phyloP scores from a whole-genome alignment of 2,329 filamentous ascomycete genomes.

The Diaporthe citriasiana region DNA sequence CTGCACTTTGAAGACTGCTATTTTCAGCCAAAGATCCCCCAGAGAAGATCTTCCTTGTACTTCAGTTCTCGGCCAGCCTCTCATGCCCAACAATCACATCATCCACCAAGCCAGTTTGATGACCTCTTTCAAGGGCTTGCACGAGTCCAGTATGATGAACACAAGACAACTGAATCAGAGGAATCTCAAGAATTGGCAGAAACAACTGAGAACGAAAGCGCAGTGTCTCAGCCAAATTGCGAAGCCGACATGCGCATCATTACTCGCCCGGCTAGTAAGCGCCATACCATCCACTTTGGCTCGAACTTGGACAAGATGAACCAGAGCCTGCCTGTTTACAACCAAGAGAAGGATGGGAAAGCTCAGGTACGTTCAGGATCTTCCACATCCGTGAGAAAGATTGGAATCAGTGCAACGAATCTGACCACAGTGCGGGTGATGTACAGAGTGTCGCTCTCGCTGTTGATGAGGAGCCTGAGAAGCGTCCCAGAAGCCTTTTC shows the following conservation, averaged over 20 bases:
- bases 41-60: slow-evolving; percentile 37
- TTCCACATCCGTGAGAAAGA: neutral
- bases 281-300: slow-evolving; percentile 22
- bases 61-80: slow-evolving; percentile 16
- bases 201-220: neutral
- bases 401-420: no score
- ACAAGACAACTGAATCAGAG: neutral
- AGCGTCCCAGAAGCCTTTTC: slow-evolving; percentile 26
- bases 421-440: neutral
- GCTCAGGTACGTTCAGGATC: slow-evolving; percentile 8
- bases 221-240: neutral
- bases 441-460: slow-evolving; percentile 11
- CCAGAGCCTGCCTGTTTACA: neutral
- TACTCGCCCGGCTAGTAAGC: neutral
- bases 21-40: slow-evolving; percentile 8
- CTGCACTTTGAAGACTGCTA: neutral
- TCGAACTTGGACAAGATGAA: neutral
- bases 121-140: slow-evolving; percentile 29
- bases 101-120: neutral
- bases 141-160: neutral
- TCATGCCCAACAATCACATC: neutral
- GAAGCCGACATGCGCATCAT: neutral
- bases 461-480: neutral
- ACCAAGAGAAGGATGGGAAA: neutral
- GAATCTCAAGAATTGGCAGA: neutral